Percentiles rank a stretch among this genome's conserved stretches.
phyloP scores from a whole-genome alignment of 306 rosid genomes.

The Castanospermum australe region DNA sequence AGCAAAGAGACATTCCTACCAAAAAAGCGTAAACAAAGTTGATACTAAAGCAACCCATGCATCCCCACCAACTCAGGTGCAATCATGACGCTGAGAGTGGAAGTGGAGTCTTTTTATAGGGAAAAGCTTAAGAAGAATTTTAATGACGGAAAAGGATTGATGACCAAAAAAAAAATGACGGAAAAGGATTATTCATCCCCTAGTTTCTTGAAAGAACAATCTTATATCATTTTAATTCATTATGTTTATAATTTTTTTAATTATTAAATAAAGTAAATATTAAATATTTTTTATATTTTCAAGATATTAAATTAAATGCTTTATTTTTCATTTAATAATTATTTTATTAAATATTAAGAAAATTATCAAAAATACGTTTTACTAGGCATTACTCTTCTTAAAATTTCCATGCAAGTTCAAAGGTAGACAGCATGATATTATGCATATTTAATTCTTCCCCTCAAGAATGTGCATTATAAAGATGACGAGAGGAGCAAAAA shows the following conservation, averaged over 20 bases:
- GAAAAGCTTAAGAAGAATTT: slow-evolving; percentile 36
- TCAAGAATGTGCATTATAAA: slow-evolving; percentile 28
- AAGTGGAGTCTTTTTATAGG: slow-evolving; percentile 42
- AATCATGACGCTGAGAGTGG: slow-evolving; percentile 64
- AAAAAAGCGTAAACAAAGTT: slow-evolving; percentile 37
- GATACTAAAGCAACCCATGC: slow-evolving; percentile 35
- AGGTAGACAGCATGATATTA: background rate
- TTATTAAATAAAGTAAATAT: no score
- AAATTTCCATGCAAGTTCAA: slow-evolving; percentile 49
- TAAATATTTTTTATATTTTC: no score
- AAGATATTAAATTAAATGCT: no score
- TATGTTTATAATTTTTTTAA: no score
- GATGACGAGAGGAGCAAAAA: slow-evolving; percentile 42
- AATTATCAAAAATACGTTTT: no score
- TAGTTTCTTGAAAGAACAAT: no score
- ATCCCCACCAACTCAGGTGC: slow-evolving; percentile 54
- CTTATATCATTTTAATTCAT: no score
- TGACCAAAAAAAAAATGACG: no score
- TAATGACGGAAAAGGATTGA: slow-evolving; percentile 38
- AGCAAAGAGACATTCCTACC: slow-evolving; percentile 54
- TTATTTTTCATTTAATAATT: no score
- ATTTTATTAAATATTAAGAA: no score
- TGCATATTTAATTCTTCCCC: slow-evolving; percentile 7
- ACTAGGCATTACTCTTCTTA: no score
- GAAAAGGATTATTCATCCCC: slow-evolving; percentile 33